Evolutionary conservation across 148 eudicot genomes (phyloP).

Genomic region (Pouteria glomerata): DNA sequence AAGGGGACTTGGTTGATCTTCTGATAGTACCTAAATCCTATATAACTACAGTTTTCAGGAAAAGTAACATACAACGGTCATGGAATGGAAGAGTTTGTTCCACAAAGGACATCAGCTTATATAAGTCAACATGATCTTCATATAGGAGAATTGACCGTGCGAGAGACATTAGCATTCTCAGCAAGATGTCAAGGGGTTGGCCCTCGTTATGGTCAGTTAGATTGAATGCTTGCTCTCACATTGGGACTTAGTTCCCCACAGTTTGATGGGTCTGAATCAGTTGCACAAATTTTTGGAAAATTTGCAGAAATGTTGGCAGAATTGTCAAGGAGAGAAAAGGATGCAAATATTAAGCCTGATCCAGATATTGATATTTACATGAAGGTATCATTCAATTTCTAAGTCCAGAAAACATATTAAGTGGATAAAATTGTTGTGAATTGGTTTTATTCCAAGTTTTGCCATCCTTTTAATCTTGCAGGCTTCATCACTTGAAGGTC

Average conservation of each 20-base stretch:
- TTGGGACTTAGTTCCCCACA: not conserved
- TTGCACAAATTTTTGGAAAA: not conserved
- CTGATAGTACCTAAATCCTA: not conserved
- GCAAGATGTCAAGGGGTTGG: slow-evolving; percentile 29
- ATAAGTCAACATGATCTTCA: slow-evolving; percentile 22
- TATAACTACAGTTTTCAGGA: slow-evolving; percentile 10
- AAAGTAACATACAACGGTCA: slow-evolving; percentile 24
- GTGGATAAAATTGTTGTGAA: not conserved
- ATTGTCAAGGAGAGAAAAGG: slow-evolving; percentile 36
- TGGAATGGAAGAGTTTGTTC: slow-evolving; percentile 19
- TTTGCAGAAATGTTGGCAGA: slow-evolving; percentile 30
- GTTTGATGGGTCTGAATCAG: not conserved
- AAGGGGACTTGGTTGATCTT: not conserved
- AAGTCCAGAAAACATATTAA: not conserved
- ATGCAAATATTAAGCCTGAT: slow-evolving; percentile 27
- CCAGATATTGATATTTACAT: slow-evolving; percentile 30
- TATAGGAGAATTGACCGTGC: slow-evolving; percentile 23
- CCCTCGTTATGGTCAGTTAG: slow-evolving; percentile 10
- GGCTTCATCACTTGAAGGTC: slow-evolving; percentile 29
- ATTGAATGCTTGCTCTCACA: not conserved
- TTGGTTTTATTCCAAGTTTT: not conserved
- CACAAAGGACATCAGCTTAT: slow-evolving; percentile 23
- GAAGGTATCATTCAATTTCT: slow-evolving; percentile 22
- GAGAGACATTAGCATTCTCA: slow-evolving; percentile 24
- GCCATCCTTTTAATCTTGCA: not conserved